phyloP scores from a whole-genome alignment of 139 green algal species.

The Chlorella sorokiniana region DNA sequence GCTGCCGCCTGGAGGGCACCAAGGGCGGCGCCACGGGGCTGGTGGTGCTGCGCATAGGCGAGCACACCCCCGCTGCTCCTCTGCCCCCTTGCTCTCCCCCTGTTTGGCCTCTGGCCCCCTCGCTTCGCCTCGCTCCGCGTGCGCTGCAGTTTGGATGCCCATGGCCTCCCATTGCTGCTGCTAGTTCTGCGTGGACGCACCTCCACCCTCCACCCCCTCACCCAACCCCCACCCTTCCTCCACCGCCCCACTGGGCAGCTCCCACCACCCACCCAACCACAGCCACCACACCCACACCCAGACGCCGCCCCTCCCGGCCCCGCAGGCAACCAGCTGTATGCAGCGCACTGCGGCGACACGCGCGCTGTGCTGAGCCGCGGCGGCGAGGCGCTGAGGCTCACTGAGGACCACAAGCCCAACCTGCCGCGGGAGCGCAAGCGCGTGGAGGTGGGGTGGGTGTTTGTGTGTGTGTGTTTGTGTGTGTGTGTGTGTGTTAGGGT shows the following conservation, averaged over 20 bases:
- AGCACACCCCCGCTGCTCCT: no score
- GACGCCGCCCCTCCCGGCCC: not conserved
- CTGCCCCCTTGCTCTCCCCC: no score
- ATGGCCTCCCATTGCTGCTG: no score
- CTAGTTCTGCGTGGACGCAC: no score
- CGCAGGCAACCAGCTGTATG: conserved; percentile 61
- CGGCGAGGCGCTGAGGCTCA: conserved; percentile 58
- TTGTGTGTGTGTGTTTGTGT: no score
- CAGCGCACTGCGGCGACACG: conserved; percentile 67
- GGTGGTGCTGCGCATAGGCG: conserved; percentile 62
- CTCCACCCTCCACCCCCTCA: no score
- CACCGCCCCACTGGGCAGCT: not conserved
- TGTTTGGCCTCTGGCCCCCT: no score
- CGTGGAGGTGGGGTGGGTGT: conserved; percentile 57
- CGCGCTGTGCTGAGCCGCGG: conserved; percentile 67
- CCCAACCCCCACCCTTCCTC: no score
- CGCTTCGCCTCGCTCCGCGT: no score
- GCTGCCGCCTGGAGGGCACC: conserved; percentile 42
- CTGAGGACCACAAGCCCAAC: conserved; percentile 80
- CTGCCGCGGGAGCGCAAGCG: conserved; percentile 57
- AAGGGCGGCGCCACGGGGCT: conserved; percentile 73
- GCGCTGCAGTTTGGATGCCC: not conserved
- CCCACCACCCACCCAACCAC: not conserved
- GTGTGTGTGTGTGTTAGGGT: no score
- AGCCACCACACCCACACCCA: not conserved